These are phyloP conservation scores for Brettanomyces nanus DNA, from an alignment of 805 yeast genomes.

Conservation along the genomic window DNA sequence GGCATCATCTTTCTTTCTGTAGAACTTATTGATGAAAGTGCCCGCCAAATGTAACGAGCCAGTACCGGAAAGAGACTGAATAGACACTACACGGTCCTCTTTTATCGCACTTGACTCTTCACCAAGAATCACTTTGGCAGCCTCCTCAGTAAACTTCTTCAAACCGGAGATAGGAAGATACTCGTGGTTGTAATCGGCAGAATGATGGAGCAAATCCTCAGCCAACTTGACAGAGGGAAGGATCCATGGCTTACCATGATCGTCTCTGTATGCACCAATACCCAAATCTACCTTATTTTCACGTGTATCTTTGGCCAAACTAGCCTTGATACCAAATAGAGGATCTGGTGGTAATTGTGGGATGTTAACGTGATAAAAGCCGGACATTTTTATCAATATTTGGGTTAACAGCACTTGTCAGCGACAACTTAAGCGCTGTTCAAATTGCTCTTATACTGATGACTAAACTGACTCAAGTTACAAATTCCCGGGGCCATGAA, in stretches of 20 bases:
- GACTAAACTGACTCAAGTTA: no score
- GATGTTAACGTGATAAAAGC: constrained; percentile 30
- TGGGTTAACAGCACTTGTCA: no score
- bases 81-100: constrained; percentile 47
- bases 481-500: no score
- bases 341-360: constrained; percentile 78
- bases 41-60: constrained; percentile 91
- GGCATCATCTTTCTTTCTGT: constrained; percentile 23
- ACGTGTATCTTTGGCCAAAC: constrained; percentile 52
- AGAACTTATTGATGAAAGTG: constrained; percentile 49
- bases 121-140: constrained; percentile 70
- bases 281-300: constrained; percentile 73
- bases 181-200: constrained; percentile 71
- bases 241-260: constrained; percentile 83
- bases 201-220: constrained; percentile 52
- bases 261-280: constrained; percentile 93
- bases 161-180: constrained; percentile 79
- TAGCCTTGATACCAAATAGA: constrained; percentile 69
- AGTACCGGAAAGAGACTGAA: constrained; percentile 79
- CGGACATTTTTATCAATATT: constrained; percentile 14
- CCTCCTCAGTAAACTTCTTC: constrained; percentile 56
- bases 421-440: no score
- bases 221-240: constrained; percentile 73
- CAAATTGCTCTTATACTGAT: no score
- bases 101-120: constrained; percentile 41